Evolutionary conservation across 805 yeast genomes (phyloP).

Genomic region (Metschnikowia similis): DNA sequence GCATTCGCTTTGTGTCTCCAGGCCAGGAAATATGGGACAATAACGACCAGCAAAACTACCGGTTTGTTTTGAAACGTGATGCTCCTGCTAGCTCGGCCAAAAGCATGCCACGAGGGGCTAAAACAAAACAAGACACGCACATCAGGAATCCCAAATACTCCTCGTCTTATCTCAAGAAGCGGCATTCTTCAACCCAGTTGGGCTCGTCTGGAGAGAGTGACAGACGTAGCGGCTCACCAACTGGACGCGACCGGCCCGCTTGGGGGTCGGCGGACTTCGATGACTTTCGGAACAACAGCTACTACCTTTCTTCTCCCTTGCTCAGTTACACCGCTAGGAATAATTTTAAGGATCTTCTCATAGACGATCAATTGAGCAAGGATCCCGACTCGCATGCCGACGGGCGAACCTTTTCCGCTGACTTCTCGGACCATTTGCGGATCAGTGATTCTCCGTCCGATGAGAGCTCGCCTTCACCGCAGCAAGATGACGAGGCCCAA

Average conservation of each 20-base stretch:
- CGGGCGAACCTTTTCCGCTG: background rate
- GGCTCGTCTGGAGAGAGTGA: background rate
- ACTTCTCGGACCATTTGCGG: background rate
- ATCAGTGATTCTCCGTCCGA: background rate
- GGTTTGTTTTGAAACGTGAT: slow-evolving; percentile 26
- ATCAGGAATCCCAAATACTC: slow-evolving; percentile 34
- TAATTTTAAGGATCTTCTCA: slow-evolving; percentile 3
- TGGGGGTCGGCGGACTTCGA: slow-evolving; percentile 5
- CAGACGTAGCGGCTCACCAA: background rate
- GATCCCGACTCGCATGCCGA: background rate
- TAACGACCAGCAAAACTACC: slow-evolving; percentile 57
- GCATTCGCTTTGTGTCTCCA: slow-evolving; percentile 51
- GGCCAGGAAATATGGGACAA: slow-evolving; percentile 74
- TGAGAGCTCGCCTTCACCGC: background rate
- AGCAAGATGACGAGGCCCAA: background rate
- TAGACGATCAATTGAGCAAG: background rate
- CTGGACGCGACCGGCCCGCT: background rate
- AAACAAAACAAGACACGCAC: slow-evolving; percentile 13
- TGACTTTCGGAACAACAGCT: slow-evolving; percentile 34
- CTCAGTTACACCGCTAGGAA: slow-evolving; percentile 18
- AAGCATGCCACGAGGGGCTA: slow-evolving; percentile 10
- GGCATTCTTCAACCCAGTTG: slow-evolving; percentile 22
- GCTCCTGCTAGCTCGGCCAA: background rate
- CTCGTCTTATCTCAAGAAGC: slow-evolving; percentile 31
- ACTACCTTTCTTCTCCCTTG: slow-evolving; percentile 34